Base-by-base conservation (phyloP, 495 filamentous ascomycete species). In the Penicillium malachiteum region DNA sequence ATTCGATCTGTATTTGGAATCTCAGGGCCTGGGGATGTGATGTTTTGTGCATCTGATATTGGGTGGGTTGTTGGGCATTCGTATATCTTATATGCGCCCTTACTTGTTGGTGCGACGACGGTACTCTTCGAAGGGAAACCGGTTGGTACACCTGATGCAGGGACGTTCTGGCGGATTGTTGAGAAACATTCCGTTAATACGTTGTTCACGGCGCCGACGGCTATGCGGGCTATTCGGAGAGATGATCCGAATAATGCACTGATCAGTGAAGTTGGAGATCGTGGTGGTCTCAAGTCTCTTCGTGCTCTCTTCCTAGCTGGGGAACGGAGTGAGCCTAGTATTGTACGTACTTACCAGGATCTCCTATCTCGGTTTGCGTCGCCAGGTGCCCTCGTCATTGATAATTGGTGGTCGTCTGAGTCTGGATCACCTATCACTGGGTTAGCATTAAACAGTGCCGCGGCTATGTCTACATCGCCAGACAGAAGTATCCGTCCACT, bases 361-460 rank as follows among this genome's bases (percentile, higher is more conserved):
- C 78, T 95, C 1, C 74, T 96, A 3, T 61, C 72, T 10, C 74
- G 80, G 49, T 84, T 90, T 58, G 86, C 81, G 37, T 82, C 84
- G 0, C 73, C 71, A 1, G 79, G 80, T 31, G 84, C 90, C 0
- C 73, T 81, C 30, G 89, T 96, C 13, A 78, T 96, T 48, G 92
- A 97, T 67, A 96, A 96, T 65, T 97, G 92, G 92, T 97, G 92
- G 92, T 93, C 89, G 3, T 93, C 90, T 1, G 92, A 96, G 70
- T 90, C 88, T 1, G 92, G 92, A 7, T 90, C 87, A 5, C 92
- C 92, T 6, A 96, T 97, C 56, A 86, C 92, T 0, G 92, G 90
- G 1, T 74, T 96, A 26, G 85, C 89, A 7, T 73, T 96, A 34
- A 48, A 64, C 11, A 60, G 70, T 48, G 52, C 57, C 11, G 74